Percentiles rank a stretch among this genome's conserved stretches.
phyloP scores from a whole-genome alignment of 2,329 filamentous ascomycete species.

The Aspergillus japonicus region DNA sequence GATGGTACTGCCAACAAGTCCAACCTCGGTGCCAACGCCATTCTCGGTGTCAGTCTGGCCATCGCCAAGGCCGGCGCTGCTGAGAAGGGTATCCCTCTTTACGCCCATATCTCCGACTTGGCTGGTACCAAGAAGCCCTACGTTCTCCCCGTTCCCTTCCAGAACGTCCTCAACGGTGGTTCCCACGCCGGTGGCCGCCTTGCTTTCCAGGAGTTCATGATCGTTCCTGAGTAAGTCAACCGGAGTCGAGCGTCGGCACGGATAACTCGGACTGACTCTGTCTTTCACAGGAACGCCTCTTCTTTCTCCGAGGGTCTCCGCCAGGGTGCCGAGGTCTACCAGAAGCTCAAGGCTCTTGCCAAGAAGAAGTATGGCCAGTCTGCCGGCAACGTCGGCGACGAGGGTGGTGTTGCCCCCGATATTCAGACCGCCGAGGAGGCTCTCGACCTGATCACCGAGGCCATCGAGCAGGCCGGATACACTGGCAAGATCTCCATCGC shows the following conservation, averaged over 20 bases:
- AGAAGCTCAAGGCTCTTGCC: slow-evolving; percentile 91
- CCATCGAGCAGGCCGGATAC: slow-evolving; percentile 95
- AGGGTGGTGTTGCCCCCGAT: slow-evolving; percentile 98
- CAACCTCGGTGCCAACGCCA: slow-evolving; percentile 84
- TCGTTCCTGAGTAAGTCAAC: slow-evolving; percentile 70
- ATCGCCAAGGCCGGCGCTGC: slow-evolving; percentile 86
- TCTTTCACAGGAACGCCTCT: slow-evolving; percentile 64
- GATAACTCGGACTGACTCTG: slow-evolving; percentile 1
- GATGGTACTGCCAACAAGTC: slow-evolving; percentile 85
- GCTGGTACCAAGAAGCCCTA: slow-evolving; percentile 90
- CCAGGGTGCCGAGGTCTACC: slow-evolving; percentile 96
- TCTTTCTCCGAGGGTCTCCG: slow-evolving; percentile 95
- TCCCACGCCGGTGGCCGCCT: slow-evolving; percentile 97
- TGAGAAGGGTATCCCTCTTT: slow-evolving; percentile 84
- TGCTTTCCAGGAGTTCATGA: slow-evolving; percentile 97
- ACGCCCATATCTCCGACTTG: slow-evolving; percentile 83
- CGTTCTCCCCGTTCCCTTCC: slow-evolving; percentile 86
- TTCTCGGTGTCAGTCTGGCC: slow-evolving; percentile 80
- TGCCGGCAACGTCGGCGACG: slow-evolving; percentile 97
- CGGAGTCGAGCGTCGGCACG: neutral
- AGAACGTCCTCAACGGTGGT: slow-evolving; percentile 90
- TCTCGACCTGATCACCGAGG: slow-evolving; percentile 89
- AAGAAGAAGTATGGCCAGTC: slow-evolving; percentile 99
- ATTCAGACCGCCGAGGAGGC: slow-evolving; percentile 97
- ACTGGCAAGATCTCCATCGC: slow-evolving; percentile 95